These are phyloP conservation scores for Mimosa pudica DNA, from an alignment of 306 rosid genomes.

Conservation along the genomic window DNA sequence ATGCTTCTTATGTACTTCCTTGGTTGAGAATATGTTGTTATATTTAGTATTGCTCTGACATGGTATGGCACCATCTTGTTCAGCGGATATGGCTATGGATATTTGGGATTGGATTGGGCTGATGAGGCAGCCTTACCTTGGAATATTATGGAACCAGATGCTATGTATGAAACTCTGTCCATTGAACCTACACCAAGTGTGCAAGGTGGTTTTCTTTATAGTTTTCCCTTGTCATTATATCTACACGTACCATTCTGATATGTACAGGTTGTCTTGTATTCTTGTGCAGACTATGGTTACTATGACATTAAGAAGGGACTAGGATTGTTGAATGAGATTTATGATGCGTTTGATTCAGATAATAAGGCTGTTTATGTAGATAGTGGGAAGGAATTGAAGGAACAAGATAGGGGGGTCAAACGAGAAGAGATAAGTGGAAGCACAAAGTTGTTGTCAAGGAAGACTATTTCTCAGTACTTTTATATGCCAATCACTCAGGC, in stretches of 20 bases:
- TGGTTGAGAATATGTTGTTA: neutral
- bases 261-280: neutral
- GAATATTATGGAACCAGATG: conserved; percentile 30
- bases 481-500: conserved; percentile 88
- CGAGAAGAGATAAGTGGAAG: conserved; percentile 32
- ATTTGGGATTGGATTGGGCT: conserved; percentile 40
- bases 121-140: conserved; percentile 38
- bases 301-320: conserved; percentile 30
- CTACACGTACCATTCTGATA: neutral
- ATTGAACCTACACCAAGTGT: conserved; percentile 39
- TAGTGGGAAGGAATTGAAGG: conserved; percentile 19
- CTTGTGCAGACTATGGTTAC: conserved; percentile 44
- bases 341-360: conserved; percentile 34
- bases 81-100: conserved; percentile 34
- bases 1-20: neutral
- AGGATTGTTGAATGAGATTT: conserved; percentile 38
- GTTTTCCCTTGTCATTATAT: neutral
- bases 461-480: conserved; percentile 56
- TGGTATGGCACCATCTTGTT: neutral
- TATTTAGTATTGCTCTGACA: neutral
- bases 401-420: conserved; percentile 11
- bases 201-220: conserved; percentile 36
- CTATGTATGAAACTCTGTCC: conserved; percentile 32
- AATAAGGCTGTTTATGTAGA: conserved; percentile 9
- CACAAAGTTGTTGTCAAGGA: conserved; percentile 50